Evolutionary conservation across 495 filamentous ascomycete species (phyloP).

Genomic region (Melanomma pulvis-pyrius): DNA sequence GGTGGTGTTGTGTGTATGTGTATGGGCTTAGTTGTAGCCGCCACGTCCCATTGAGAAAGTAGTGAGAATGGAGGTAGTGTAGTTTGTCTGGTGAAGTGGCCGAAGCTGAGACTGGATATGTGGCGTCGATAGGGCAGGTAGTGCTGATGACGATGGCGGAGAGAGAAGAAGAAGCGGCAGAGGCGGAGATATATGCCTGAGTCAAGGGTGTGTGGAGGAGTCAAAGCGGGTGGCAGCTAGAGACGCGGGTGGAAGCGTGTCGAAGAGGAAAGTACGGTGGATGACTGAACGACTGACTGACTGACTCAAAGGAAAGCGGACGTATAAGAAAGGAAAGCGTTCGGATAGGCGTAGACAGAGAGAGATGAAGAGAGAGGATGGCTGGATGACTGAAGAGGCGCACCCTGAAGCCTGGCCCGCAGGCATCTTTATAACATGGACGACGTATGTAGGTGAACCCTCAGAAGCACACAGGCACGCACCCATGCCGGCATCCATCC

Average conservation of each 20-base stretch:
- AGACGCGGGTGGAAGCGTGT: background rate
- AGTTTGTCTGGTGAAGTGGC: conserved; percentile 5
- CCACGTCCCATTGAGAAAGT: conserved; percentile 53
- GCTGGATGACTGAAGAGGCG: conserved; percentile 13
- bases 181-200: background rate
- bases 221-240: background rate
- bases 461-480: too few relatives aligned
- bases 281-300: conserved; percentile 34
- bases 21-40: conserved; percentile 51
- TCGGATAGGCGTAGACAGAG: conserved; percentile 6
- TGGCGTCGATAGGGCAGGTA: background rate
- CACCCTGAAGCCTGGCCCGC: conserved; percentile 7
- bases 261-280: conserved; percentile 9
- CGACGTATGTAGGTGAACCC: too few relatives aligned
- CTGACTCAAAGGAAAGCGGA: conserved; percentile 23
- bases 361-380: background rate
- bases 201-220: background rate
- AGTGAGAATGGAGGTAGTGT: conserved; percentile 8
- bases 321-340: background rate
- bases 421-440: conserved; percentile 34
- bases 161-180: background rate
- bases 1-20: background rate
- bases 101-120: background rate
- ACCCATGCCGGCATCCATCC: background rate
- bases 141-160: background rate